Base-by-base conservation (phyloP, 23 red algal species). In the Agarophyton chilense region DNA sequence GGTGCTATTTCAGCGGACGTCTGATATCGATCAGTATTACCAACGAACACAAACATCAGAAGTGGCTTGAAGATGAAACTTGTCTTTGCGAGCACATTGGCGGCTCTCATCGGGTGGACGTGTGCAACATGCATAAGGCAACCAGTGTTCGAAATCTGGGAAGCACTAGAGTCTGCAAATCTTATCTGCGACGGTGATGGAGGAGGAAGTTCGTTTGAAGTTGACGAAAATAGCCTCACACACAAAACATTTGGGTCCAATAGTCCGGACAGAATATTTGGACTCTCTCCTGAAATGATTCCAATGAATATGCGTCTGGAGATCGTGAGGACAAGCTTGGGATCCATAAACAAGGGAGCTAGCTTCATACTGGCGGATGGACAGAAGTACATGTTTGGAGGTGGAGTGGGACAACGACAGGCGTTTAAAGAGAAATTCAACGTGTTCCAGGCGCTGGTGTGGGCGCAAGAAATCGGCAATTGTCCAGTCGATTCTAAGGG, bases 81-180 rank as follows among this genome's bases (percentile, higher is more conserved):
- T 36, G 2, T 65, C 11, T 36, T 65, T 65, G 60, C 60, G 35
- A 65, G 60, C 17, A 65, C 60, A 31, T 29, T 65, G 32, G 60
- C 31, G 31, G 16, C 60, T 0, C 31, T 65, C 31, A 65, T 65
- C 16, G 60, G 60, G 0, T 65, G 60, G 68, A 18, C 68, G n/a
- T 49, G 43, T 47, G 68, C 40, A 1, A 33, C 40, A 49, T 74
- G 68, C 18, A 74, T 74, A 4, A 47, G 68, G n/a, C 68, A 74
- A 74, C 68, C 68, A 28, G 68, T 74, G 68, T 74, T 74, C 43
- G 68, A 74, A 18, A 74, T 49, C n/a, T 74, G 68, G 68, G 68
- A 74, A 26, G 68, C 68, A 29, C 68, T 74, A 2, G 68, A 74
- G 68, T 74, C 68, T 40, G 68, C 39, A 26, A 39, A 40, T 19